Base-by-base conservation (phyloP, 169 alveolate genomes). In the Plasmodium coatneyi region DNA sequence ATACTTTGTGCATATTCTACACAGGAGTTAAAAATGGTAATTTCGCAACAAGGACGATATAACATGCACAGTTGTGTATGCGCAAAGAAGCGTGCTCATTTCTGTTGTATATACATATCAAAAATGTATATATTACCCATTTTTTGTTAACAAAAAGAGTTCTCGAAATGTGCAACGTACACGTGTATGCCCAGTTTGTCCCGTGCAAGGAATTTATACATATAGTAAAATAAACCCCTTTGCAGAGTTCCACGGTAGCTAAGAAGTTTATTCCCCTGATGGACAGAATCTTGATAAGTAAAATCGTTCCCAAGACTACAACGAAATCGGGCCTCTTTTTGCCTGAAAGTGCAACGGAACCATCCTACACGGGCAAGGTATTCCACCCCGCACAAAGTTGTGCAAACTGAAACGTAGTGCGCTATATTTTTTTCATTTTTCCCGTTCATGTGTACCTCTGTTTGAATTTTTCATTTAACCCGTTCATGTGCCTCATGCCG, bases 241-340 rank as follows among this genome's bases (percentile, higher is more conserved):
- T 74, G 19, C 43, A 84, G 93, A 78, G 86, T 70, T 84, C 93
- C 66, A 84, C 97, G 25, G 82, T 92, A 83, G 97, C 97, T 19
- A 93, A 95, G 92, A 93, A 95, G 89, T 96, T 97, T 91, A 79
- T 95, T 72, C 98, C 98, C 16, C 95, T 97, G 76, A 92, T 96
- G 83, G 98, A 96, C 84, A 95, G 98, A 49, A 96, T 96, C 30
- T 95, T 97, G 92, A 98, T 97, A 78, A 93, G 97, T 60, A 96
- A 92, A 95, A 87, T 97, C 52, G 95, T 95, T 41, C 97, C 97
- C 6, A 97, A 96, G 80, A 90, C 96, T 32, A 92, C 96, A 56
- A 96, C 98, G 36, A 96, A 96, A 86, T 95, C 98, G 5, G 98
- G 98, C 39, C 93, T 97, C 28, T 95, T 92, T 81, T 95, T 97